phyloP scores from a whole-genome alignment of 441 rosid species.

The Adansonia grandidieri region DNA sequence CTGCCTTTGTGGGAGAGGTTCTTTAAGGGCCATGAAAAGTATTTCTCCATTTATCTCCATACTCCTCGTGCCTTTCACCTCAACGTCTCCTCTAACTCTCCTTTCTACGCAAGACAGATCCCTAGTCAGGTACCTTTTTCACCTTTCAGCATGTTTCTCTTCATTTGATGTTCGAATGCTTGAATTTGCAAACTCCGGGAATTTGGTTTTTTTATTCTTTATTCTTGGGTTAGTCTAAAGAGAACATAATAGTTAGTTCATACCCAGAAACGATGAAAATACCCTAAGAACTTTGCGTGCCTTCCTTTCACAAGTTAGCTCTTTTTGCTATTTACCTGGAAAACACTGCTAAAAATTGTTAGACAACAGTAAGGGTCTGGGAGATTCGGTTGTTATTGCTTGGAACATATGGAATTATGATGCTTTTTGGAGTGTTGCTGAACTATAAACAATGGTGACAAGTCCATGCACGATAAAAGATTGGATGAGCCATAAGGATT shows the following conservation, averaged over 20 bases:
- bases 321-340: not conserved
- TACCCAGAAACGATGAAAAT: too few relatives aligned
- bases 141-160: too few relatives aligned
- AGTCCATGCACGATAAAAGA: not conserved
- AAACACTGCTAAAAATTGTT: not conserved
- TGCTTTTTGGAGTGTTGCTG: not conserved
- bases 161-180: too few relatives aligned
- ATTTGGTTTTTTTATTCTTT: too few relatives aligned
- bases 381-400: not conserved
- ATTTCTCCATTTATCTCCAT: conserved; percentile 71
- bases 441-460: conserved; percentile 7
- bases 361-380: not conserved
- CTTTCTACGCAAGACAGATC: conserved; percentile 71
- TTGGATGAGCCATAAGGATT: not conserved
- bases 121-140: conserved; percentile 68
- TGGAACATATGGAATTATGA: not conserved
- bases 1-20: conserved; percentile 94
- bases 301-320: not conserved
- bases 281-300: not conserved
- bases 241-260: too few relatives aligned
- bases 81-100: conserved; percentile 62
- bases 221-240: too few relatives aligned
- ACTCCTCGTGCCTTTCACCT: conserved; percentile 56
- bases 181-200: too few relatives aligned
- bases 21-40: conserved; percentile 63